These are phyloP conservation scores for Xylaria nigripes DNA, from an alignment of 495 filamentous ascomycete genomes.

Conservation along the genomic window DNA sequence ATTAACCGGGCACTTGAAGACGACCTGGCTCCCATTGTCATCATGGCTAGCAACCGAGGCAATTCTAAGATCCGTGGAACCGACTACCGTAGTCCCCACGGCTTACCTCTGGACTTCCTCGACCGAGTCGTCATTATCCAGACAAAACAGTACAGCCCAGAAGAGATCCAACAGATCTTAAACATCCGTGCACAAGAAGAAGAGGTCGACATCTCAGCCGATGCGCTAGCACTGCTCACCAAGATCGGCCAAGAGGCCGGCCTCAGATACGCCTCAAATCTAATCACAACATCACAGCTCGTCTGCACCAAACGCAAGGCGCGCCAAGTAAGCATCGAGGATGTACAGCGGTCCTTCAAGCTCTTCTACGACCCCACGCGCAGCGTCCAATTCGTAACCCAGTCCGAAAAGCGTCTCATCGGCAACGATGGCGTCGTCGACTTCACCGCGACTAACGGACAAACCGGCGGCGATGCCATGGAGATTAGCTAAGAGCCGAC, in stretches of 20 bases:
- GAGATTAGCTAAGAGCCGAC: constrained; percentile 49
- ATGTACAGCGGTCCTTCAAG: constrained; percentile 86
- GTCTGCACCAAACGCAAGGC: constrained; percentile 69
- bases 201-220: constrained; percentile 80
- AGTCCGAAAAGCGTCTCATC: constrained; percentile 90
- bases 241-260: constrained; percentile 94
- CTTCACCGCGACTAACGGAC: constrained; percentile 54
- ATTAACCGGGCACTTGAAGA: constrained; percentile 94
- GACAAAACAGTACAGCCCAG: constrained; percentile 76
- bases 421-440: constrained; percentile 73
- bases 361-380: constrained; percentile 85
- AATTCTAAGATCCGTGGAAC: constrained; percentile 89
- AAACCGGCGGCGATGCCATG: constrained; percentile 61
- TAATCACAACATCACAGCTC: constrained; percentile 87
- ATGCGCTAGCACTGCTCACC: constrained; percentile 83
- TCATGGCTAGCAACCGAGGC: constrained; percentile 98
- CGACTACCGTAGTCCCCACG: constrained; percentile 83
- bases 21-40: constrained; percentile 92
- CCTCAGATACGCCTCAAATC: constrained; percentile 85
- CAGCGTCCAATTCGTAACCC: constrained; percentile 81
- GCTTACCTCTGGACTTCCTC: constrained; percentile 89
- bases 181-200: constrained; percentile 89
- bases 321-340: constrained; percentile 69
- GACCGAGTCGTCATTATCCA: constrained; percentile 95
- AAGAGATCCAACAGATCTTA: constrained; percentile 87